Base-by-base conservation (phyloP, 2,329 filamentous ascomycete genomes). In the Arthrinium puccinioides region DNA sequence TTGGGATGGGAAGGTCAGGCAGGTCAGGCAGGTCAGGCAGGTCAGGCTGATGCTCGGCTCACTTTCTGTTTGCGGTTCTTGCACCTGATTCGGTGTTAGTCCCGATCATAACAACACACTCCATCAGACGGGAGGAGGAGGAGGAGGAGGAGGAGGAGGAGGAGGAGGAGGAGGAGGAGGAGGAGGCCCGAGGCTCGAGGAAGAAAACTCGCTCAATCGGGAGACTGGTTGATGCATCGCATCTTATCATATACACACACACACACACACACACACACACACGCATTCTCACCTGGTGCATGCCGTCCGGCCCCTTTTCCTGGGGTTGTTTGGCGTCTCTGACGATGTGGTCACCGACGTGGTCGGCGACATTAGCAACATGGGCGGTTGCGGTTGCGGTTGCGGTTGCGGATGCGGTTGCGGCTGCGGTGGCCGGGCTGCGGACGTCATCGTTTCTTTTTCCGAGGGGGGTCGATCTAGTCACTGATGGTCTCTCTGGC, bases 21-120 rank as follows among this genome's bases (percentile, higher is more conserved):
- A 27, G 5, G n/a, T n/a, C n/a, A n/a, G n/a, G n/a, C n/a, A n/a
- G n/a, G 6, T 27, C 25, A 27, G 13, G 25, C 25, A 27, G 5
- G n/a, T n/a, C n/a, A n/a, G n/a, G n/a, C n/a, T 18, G 9, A 16
- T 33, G 21, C 21, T 33, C 21, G 24, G 33, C 52, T 45, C 24
- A 64, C 64, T 50, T 59, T 66, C 44, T 67, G 64, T 42, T 67
- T 67, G 36, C 64, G 54, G 15, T 52, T 61, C 46, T 67, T 67
- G 52, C 64, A 67, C 42, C 64, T 42, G 33, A 32, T 14, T 16
- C 15, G 24, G 21, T n/a, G 39, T 41, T 13, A 32, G 38, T n/a
- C n/a, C n/a, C n/a, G n/a, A n/a, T n/a, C n/a, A n/a, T n/a, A n/a
- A n/a, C n/a, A n/a, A n/a, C n/a, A n/a, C n/a, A n/a, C n/a, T n/a